Evolutionary conservation across 352 stramenopile species (phyloP).

Genomic region (Phytophthora rubi): DNA sequence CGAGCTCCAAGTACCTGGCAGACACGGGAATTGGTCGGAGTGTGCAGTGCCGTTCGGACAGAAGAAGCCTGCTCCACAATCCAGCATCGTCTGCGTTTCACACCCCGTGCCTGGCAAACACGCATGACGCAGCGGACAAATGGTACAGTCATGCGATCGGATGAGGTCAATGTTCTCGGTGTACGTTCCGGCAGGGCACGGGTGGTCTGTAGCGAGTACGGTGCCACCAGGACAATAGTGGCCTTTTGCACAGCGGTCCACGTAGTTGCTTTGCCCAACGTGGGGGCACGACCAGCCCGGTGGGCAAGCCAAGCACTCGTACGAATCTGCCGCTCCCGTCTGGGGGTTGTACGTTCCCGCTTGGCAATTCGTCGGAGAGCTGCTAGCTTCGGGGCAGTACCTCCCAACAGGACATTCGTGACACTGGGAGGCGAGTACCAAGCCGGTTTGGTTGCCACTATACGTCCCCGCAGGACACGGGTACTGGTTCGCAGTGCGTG

Average conservation of each 20-base stretch:
- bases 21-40: slow-evolving; percentile 80
- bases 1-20: slow-evolving; percentile 88
- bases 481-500: slow-evolving; percentile 65
- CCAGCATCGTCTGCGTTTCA: slow-evolving; percentile 71
- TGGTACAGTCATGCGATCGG: slow-evolving; percentile 72
- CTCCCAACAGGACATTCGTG: slow-evolving; percentile 63
- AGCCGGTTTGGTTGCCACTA: slow-evolving; percentile 61
- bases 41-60: slow-evolving; percentile 82
- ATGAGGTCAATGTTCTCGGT: slow-evolving; percentile 74
- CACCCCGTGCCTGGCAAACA: slow-evolving; percentile 79
- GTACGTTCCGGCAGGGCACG: slow-evolving; percentile 81
- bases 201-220: slow-evolving; percentile 53
- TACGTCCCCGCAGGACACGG: slow-evolving; percentile 91
- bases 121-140: slow-evolving; percentile 74
- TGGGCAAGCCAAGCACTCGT: slow-evolving; percentile 76
- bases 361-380: slow-evolving; percentile 65
- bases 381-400: slow-evolving; percentile 88
- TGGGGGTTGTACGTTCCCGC: slow-evolving; percentile 79
- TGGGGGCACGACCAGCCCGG: slow-evolving; percentile 77
- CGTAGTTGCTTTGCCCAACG: slow-evolving; percentile 66
- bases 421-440: slow-evolving; percentile 60
- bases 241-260: slow-evolving; percentile 66
- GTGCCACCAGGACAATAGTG: slow-evolving; percentile 82
- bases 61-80: slow-evolving; percentile 77
- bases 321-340: slow-evolving; percentile 46